Base-by-base conservation (phyloP, 257 asterid species). In the Paraleonurus japonicus region DNA sequence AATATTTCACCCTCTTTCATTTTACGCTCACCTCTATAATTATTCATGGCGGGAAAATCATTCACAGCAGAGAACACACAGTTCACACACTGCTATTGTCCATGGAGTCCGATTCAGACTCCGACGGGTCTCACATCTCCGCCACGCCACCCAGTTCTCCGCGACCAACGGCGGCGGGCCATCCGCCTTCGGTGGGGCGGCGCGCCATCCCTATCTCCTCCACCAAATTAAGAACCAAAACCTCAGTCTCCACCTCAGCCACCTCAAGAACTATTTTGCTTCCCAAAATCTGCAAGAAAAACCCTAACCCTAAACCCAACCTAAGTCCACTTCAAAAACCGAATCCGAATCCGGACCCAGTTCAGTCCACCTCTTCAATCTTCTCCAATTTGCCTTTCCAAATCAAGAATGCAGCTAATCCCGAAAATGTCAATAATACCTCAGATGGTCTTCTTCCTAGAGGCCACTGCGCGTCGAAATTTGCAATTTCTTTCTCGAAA, bases 111-210 rank as follows among this genome's bases (percentile, higher is more conserved):
- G 95, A 85, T 70, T 84, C 94, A 68, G 92, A 88, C 71, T 90
- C 99, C 51, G 95, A 67, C 69, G 96, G 87, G 16, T 94, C 96
- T 74, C 90, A 94, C 79, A 67, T 94, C 69, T 94, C 98, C 58
- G 83, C 95, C 78, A 85, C 96, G 7, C 98, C 96, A 27, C 96
- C 96, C 17, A 76, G 72, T 32, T 70, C 82, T 17, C 84, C 85
- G 16, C 58, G 79, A 10, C 33, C 45, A n/a, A n/a, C n/a, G 47
- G 32, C 79, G 65, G 9, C 84, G 15, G 45, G 55, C 27, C 77
- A 69, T 12, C 77, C 80, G 11, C 78, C 80, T 1, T 60, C 76
- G 7, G 39, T 13, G 13, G 27, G 45, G 27, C 82, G 67, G 9
- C 64, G 50, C 72, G 30, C 62, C 69, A 12, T 74, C 47, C 86